phyloP scores from a whole-genome alignment of 1,284 basidiomycete species.

The Lentinus polychrous region DNA sequence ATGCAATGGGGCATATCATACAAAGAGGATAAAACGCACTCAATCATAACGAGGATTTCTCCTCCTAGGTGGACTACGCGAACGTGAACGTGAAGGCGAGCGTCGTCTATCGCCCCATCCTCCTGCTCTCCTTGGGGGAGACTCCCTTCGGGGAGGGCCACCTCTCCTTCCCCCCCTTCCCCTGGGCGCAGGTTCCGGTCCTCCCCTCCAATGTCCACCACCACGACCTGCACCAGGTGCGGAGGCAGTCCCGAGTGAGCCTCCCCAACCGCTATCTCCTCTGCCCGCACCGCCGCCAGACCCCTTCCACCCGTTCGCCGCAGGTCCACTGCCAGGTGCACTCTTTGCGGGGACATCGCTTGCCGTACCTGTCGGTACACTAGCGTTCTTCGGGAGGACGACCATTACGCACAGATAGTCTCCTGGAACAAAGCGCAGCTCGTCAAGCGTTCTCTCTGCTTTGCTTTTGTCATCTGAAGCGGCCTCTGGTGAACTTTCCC shows the following conservation, averaged over 20 bases:
- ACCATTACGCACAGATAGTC: constrained; percentile 70
- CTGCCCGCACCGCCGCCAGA: constrained; percentile 15
- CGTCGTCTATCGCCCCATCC: constrained; percentile 31
- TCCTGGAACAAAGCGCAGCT: constrained; percentile 69
- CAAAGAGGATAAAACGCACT: constrained; percentile 1
- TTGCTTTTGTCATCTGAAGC: constrained; percentile 18
- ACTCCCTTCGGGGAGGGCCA: constrained; percentile 22
- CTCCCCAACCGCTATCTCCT: constrained; percentile 43
- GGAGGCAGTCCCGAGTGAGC: constrained; percentile 24
- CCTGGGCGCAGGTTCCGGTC: constrained; percentile 41
- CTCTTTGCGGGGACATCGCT: constrained; percentile 43
- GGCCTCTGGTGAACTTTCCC: constrained; percentile 28
- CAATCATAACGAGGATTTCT: constrained; percentile 23
- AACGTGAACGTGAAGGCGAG: constrained; percentile 29
- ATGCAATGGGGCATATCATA: too few species aligned
- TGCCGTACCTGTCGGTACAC: constrained; percentile 31
- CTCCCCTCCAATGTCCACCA: constrained; percentile 59
- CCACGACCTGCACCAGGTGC: constrained; percentile 17
- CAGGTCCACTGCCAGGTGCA: constrained; percentile 15
- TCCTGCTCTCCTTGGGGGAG: constrained; percentile 27
- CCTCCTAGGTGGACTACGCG: constrained; percentile 29
- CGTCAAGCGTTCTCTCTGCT: constrained; percentile 63
- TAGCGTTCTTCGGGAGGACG: constrained; percentile 57
- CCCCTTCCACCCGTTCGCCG: constrained; percentile 35
- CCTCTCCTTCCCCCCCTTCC: constrained; percentile 31